Percentiles rank a stretch among this genome's conserved stretches.
These are phyloP conservation scores for Aspergillus sclerotiicarbonarius DNA, from an alignment of 495 filamentous ascomycete species.

Conservation along the genomic window DNA sequence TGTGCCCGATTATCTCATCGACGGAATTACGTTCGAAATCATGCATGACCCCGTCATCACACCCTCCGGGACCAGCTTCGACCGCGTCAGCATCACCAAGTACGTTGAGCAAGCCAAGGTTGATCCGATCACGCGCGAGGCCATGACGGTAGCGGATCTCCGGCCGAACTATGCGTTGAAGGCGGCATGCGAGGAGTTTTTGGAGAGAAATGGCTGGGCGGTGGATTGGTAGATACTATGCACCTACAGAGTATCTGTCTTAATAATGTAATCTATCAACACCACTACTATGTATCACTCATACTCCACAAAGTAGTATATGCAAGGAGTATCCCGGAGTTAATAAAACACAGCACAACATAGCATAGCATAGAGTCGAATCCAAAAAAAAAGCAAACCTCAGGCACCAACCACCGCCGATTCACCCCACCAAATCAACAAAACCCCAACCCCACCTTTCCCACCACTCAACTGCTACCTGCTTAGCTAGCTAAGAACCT, in stretches of 20 bases:
- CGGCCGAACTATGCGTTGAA: constrained; percentile 81
- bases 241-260: too few relatives aligned
- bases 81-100: constrained; percentile 82
- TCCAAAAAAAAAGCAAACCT: not conserved
- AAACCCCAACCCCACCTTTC: constrained; percentile 9
- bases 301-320: too few relatives aligned
- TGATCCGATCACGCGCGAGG: constrained; percentile 81
- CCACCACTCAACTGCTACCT: not conserved
- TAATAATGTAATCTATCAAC: too few relatives aligned
- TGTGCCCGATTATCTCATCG: constrained; percentile 84
- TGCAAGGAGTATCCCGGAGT: too few relatives aligned
- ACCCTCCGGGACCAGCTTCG: constrained; percentile 84
- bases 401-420: too few relatives aligned
- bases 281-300: too few relatives aligned
- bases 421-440: constrained; percentile 9
- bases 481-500: not conserved
- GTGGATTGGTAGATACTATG: constrained; percentile 75
- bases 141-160: constrained; percentile 68
- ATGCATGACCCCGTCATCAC: constrained; percentile 95
- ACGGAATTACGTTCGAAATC: constrained; percentile 84
- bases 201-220: constrained; percentile 88
- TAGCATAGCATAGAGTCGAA: too few relatives aligned
- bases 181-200: constrained; percentile 78
- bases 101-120: constrained; percentile 71
- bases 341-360: not conserved